A percentile compares a stretch with the other conserved stretches of the same genome.
phyloP scores from a whole-genome alignment of 73 alveolate genomes.

The Paramecium biaurelia region DNA sequence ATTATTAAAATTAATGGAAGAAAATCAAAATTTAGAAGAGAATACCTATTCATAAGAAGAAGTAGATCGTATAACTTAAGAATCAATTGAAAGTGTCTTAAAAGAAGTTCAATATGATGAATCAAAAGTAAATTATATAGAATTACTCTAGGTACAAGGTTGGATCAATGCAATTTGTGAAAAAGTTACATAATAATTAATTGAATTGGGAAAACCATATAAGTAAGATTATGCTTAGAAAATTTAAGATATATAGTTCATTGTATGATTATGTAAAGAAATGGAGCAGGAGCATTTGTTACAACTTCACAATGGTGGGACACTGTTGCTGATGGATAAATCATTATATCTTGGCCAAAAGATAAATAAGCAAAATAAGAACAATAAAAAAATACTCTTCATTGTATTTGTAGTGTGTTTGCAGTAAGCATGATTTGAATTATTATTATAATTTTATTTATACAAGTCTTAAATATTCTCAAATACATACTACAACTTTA shows the following conservation, averaged over 20 bases:
- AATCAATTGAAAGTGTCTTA: slow-evolving; percentile 15
- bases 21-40: slow-evolving; percentile 41
- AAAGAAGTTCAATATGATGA: slow-evolving; percentile 32
- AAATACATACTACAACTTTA: neutral
- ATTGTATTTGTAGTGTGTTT: slow-evolving; percentile 44
- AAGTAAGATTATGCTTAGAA: neutral
- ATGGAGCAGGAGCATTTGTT: slow-evolving; percentile 59
- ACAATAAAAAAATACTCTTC: slow-evolving; percentile 42
- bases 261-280: slow-evolving; percentile 47
- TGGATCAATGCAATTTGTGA: slow-evolving; percentile 43
- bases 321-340: slow-evolving; percentile 52
- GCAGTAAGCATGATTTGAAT: slow-evolving; percentile 52
- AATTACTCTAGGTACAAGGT: neutral
- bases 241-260: slow-evolving; percentile 39
- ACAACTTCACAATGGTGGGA: slow-evolving; percentile 56
- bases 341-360: slow-evolving; percentile 38
- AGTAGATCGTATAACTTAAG: slow-evolving; percentile 18
- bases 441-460: neutral
- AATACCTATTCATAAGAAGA: slow-evolving; percentile 50
- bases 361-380: slow-evolving; percentile 49
- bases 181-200: neutral
- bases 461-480: neutral
- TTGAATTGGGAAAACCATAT: slow-evolving; percentile 40
- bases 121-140: neutral
- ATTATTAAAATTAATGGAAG: slow-evolving; percentile 39